Evolutionary conservation across 768 basidiomycete genomes (phyloP), one percentile per base, ranked within the genome.

Genomic region (Astraeus odoratus): DNA sequence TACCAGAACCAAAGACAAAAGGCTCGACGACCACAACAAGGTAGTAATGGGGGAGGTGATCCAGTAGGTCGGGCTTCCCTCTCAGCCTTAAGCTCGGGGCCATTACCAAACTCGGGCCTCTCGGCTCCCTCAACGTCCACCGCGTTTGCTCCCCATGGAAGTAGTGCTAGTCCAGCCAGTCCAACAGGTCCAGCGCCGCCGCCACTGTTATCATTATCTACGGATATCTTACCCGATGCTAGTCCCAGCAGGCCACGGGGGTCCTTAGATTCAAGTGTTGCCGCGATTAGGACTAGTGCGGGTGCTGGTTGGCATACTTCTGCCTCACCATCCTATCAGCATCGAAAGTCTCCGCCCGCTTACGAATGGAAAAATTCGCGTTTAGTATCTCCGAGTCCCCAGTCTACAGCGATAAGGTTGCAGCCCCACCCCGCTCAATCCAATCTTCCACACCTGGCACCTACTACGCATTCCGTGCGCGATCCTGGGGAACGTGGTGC

Each of bases 1-100:
- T 24, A 50, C 43, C 52, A 90, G 88, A 91, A 91, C 61, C 87
- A 91, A 59, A 79, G 87, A 50, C 88, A 91, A 69, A 91, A 91
- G 59, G 85, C 86, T 10, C 74, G 86, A 55, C 81, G 83, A 29
- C 86, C 87, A 18, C 80, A n/a, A n/a, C n/a, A 80, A 42, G 75
- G 71, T 48, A 20, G 39, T 5, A 19, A 16, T 26, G 39, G 39
- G 15, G 39, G 27, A 20, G 79, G 82, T n/a, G n/a, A n/a, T n/a
- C n/a, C n/a, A n/a, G n/a, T n/a, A n/a, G n/a, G n/a, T n/a, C n/a
- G n/a, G n/a, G n/a, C n/a, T n/a, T n/a, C n/a, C n/a, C n/a, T n/a
- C n/a, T 71, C 81, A 8, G 37, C 22, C 54, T 83, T 78, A 57
- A 12, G n/a, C 26, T 29, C 39, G n/a, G 39, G 24, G 13, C 29